Conservation (phyloP, 768 basidiomycete genomes). For the Phylloporus rhodoxanthus region DNA sequence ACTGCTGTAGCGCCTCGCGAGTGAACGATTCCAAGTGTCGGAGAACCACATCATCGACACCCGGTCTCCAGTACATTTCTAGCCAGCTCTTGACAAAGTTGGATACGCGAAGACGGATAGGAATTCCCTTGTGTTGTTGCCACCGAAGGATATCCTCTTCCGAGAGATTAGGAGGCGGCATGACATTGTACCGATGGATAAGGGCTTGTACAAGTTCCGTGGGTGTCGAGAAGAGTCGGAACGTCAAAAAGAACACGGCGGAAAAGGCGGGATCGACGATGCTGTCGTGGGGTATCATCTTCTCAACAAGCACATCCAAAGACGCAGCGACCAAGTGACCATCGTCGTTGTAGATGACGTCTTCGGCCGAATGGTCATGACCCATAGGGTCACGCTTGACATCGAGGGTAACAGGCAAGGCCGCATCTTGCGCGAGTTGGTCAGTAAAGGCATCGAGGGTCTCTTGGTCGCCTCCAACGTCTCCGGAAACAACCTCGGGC, state of each 20-base stretch:
- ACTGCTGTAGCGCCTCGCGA: constrained; percentile 49
- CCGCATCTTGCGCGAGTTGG: constrained; percentile 48
- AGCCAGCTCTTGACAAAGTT: constrained; percentile 95
- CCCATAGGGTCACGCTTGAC: constrained; percentile 37
- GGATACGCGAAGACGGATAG: constrained; percentile 84
- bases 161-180: constrained; percentile 52
- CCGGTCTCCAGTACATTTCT: constrained; percentile 82
- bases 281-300: constrained; percentile 92
- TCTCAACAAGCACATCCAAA: constrained; percentile 85
- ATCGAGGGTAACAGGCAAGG: constrained; percentile 42
- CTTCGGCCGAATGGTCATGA: constrained; percentile 78
- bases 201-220: constrained; percentile 68
- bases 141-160: constrained; percentile 64
- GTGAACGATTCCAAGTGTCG: constrained; percentile 55
- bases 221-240: constrained; percentile 85
- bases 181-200: constrained; percentile 77
- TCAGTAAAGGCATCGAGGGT: constrained; percentile 40
- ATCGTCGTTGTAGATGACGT: constrained; percentile 87
- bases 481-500: constrained; percentile 50
- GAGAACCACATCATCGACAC: constrained; percentile 63
- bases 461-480: constrained; percentile 35
- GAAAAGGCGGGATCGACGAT: constrained; percentile 84
- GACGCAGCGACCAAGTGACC: constrained; percentile 90
- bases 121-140: constrained; percentile 83
- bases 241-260: constrained; percentile 91